A percentile compares a stretch with the other conserved stretches of the same genome.
Evolutionary conservation across 1,284 basidiomycete species (phyloP).

Genomic region (Ganoderma meredithae): DNA sequence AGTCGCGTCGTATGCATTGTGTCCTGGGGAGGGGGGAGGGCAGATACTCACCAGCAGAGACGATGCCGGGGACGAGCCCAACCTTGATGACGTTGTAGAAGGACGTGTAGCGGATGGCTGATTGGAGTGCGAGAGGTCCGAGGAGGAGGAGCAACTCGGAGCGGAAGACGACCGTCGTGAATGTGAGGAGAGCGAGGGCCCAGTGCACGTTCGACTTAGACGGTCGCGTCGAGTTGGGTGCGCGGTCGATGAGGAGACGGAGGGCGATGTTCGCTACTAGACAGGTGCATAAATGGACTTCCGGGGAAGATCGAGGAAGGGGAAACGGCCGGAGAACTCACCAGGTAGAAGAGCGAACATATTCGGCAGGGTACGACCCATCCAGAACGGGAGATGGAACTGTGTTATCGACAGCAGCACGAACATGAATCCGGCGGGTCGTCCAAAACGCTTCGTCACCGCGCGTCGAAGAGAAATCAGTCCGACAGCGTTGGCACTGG

Average conservation of each 20-base stretch:
- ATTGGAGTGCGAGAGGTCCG: conserved; percentile 66
- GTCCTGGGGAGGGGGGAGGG: conserved; percentile 3
- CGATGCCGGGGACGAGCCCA: conserved; percentile 61
- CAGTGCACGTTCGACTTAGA: conserved; percentile 44
- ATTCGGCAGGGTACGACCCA: conserved; percentile 92
- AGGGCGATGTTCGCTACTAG: conserved; percentile 71
- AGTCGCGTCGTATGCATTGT: neutral
- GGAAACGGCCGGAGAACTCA: conserved; percentile 44
- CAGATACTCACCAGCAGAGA: conserved; percentile 61
- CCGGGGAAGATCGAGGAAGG: neutral
- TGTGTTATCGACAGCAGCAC: conserved; percentile 78
- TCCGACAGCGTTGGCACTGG: conserved; percentile 68
- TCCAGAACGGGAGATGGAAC: conserved; percentile 95
- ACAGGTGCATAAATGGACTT: neutral
- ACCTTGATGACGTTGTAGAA: conserved; percentile 56
- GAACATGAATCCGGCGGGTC: conserved; percentile 65
- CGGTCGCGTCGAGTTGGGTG: conserved; percentile 50
- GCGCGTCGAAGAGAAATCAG: conserved; percentile 73
- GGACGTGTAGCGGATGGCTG: conserved; percentile 54
- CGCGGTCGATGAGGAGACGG: conserved; percentile 59
- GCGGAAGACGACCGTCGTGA: conserved; percentile 79
- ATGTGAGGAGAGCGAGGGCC: conserved; percentile 64
- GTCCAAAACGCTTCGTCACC: conserved; percentile 70
- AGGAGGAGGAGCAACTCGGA: conserved; percentile 82
- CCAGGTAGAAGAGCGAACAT: conserved; percentile 89